phyloP scores from a whole-genome alignment of 441 rosid genomes.

The Biscutella laevigata region DNA sequence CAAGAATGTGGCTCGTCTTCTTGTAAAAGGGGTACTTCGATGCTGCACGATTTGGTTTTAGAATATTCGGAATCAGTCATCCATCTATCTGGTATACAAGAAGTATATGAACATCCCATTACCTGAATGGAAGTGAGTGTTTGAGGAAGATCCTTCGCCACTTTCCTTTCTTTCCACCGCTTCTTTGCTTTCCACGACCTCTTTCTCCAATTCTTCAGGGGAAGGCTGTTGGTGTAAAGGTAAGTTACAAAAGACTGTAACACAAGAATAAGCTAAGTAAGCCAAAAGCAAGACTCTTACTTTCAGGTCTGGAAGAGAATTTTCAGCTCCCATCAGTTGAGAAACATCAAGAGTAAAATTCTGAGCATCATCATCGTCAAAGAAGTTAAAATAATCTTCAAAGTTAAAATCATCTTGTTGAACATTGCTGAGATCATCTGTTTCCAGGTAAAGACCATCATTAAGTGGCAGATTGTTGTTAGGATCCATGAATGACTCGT shows the following conservation, averaged over 20 bases:
- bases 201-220: slow-evolving; percentile 35
- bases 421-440: slow-evolving; percentile 49
- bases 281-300: slow-evolving; percentile 30
- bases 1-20: slow-evolving; percentile 67
- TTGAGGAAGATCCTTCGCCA: slow-evolving; percentile 51
- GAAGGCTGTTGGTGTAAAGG: slow-evolving; percentile 32
- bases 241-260: slow-evolving; percentile 7
- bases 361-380: slow-evolving; percentile 47
- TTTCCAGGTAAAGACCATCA: slow-evolving; percentile 54
- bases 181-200: slow-evolving; percentile 22
- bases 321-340: slow-evolving; percentile 34
- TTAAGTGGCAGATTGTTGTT: slow-evolving; percentile 30
- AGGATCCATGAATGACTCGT: slow-evolving; percentile 46
- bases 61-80: background rate
- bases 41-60: slow-evolving; percentile 34
- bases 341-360: slow-evolving; percentile 43
- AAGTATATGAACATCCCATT: slow-evolving; percentile 15
- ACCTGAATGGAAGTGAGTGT: slow-evolving; percentile 47
- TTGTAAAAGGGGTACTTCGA: slow-evolving; percentile 57
- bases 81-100: background rate
- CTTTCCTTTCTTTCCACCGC: slow-evolving; percentile 28
- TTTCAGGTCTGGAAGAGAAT: slow-evolving; percentile 28
- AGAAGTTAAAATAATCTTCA: slow-evolving; percentile 66
- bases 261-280: background rate
- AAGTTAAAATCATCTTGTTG: slow-evolving; percentile 47